Conservation (phyloP, 148 eudicot genomes). For the Cornus kousa region DNA sequence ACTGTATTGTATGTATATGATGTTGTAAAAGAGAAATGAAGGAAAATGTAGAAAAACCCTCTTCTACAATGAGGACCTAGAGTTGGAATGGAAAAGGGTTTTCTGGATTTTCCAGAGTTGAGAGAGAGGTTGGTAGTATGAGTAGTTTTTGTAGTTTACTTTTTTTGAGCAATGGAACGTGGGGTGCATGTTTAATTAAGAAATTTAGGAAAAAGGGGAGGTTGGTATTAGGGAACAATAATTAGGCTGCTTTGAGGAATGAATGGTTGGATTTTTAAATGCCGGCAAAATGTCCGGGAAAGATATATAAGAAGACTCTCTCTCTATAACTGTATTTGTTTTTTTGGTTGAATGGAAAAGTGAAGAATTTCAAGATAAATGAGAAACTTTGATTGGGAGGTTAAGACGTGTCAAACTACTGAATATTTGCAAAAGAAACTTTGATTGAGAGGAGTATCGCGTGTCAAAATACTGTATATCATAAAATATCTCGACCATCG, state of each 20-base stretch:
- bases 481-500: no score
- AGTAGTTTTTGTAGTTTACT: not conserved
- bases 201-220: not conserved
- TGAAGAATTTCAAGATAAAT: no score
- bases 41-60: conserved; percentile 21
- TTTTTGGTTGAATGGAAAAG: no score
- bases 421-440: no score
- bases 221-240: not conserved
- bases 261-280: conserved; percentile 7
- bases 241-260: conserved; percentile 8
- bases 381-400: no score
- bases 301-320: not conserved
- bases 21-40: not conserved
- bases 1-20: not conserved
- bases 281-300: conserved; percentile 8
- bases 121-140: not conserved
- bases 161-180: conserved; percentile 7
- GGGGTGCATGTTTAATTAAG: conserved; percentile 18
- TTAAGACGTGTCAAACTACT: no score
- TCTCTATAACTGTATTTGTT: not conserved
- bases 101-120: conserved; percentile 5
- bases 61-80: not conserved
- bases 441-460: no score
- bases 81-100: conserved; percentile 16
- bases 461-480: no score